Evolutionary conservation across 2,329 filamentous ascomycete species (phyloP), one percentile per base, ranked within the genome.

Genomic region (Drechslerella dactyloides): DNA sequence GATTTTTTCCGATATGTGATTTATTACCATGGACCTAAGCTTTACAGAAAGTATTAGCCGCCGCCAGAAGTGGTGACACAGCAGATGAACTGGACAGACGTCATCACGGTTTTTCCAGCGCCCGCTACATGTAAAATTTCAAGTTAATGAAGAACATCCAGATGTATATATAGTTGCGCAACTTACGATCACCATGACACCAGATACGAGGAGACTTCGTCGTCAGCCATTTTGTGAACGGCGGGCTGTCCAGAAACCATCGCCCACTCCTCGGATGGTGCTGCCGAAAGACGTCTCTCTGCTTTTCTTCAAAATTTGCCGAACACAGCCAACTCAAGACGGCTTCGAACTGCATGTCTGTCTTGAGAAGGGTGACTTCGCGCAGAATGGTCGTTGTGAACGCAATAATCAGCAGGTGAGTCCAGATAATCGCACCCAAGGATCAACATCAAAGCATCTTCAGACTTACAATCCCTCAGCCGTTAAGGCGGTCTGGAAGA

Each of bases 21-120:
- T 66, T 59, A 66, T 66, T 19, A 66, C 62, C 62, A 66, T 66
- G 3, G 62, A 59, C 4, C 62, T 66, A 46, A 27, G 17, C 24
- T 24, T 35, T 23, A 8, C 11, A 19, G 8, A n/a, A 27, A 10
- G 8, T 17, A 65, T 64, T 30, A 33, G 27, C 27, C 44, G 54
- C 27, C 11, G 13, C 23, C 8, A 50, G n/a, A 59, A 46, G 17
- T n/a, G 6, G 30, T 51, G 23, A 24, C n/a, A 37, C 21, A 24
- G 33, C 27, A 35, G 15, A 5, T 30, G 15, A 37, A 3, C 17
- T 23, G 24, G 33, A 8, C 54, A 10, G 17, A 66, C 62, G 62
- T 66, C 62, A 66, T 66, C 7, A 66, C 62, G 3, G 62, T 66
- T 53, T 66, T 66, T 2, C 62, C 62, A 27, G 62, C 62, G 13